Base-by-base conservation (phyloP, 2,329 filamentous ascomycete genomes). In the Neodidymelliopsis sp. region DNA sequence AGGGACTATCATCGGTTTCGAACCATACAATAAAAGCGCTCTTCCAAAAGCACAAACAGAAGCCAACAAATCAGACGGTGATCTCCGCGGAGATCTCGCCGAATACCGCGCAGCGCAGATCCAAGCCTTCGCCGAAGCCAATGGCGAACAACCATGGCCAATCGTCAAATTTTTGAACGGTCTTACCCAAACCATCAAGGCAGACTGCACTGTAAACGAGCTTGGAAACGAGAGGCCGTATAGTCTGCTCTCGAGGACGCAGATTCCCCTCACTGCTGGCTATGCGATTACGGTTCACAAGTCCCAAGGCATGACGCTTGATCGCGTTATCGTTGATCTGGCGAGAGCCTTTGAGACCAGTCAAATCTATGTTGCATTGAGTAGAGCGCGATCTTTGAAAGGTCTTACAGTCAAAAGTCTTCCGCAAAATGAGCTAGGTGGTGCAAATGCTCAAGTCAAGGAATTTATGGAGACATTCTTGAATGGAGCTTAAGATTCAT, bases 241-340 rank as follows among this genome's bases (percentile, higher is more conserved):
- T 53, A 79, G 75, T 25, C 57, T 80, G 1, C 62, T 86, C 0
- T 73, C 74, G 1, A 75, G 85, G n/a, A 84, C 83, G 0, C 84
- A 87, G 60, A 77, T 88, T 5, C 85, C 85, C 0, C 73, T 88
- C 0, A 69, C 77, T 1, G 74, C 83, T 0, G 85, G 79, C 0
- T 88, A 84, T 81, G 85, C 85, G 0, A 78, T 86, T 59, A 87
- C 79, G 0, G 80, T 86, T 2, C 85, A 88, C 63, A 86, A 85
- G 63, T 77, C 77, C 6, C 65, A 69, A 69, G 83, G 84, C 3
- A 81, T 86, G 75, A 86, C 84, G 1, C 70, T 88, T 4, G 79
- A 86, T 15, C 76, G 77, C 4, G 83, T 84, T 2, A 74, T 79
- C 2, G 81, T 87, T 1, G 70, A 87, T 59, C 62, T 87, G 4